Evolutionary conservation across 495 filamentous ascomycete genomes (phyloP), one percentile per base, ranked within the genome.

Genomic region (Penicillium macrosclerotiorum): DNA sequence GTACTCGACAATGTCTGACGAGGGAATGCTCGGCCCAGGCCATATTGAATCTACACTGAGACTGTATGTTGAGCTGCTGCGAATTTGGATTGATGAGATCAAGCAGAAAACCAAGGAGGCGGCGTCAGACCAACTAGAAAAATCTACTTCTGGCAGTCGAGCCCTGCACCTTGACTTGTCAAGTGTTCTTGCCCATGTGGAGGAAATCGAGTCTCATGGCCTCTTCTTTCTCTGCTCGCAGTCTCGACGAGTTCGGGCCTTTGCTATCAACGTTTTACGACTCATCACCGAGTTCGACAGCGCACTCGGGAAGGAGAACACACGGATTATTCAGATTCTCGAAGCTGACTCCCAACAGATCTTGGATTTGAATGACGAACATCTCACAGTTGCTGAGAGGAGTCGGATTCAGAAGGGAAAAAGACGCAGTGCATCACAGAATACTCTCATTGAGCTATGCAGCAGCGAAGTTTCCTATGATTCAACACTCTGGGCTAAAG

Each of bases 211-310:
- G 60, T 91, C 92, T 13, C 92, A 96, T 62, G 93, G 94, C 1
- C 66, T 99, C n/a, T 97, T 99, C 74, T 97, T 99, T 62, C 67
- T 99, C 4, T 97, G 94, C 62, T 97, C 93, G 0, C 94, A 96
- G 50, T 96, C 93, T 8, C 78, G 88, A 45, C 78, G 84, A 27
- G 93, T 99, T 18, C 81, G 93, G 25, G 78, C 88, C 30, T 92
- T 92, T 60, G 94, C 93, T 2, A 88, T 99, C 31, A 94, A 84
- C 3, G 94, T 97, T 2, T 72, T 99, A 13, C 86, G 89, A 4
- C 74, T 96, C 20, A 89, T 99, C 49, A 93, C 87, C 13, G 90
- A 97, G 45, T 97, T 97, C 49, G 94, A 99, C 57, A 84, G 77
- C 2, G 92, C 90, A 5, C 75, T 99, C 14, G 84, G 86, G 18